Evolutionary conservation across 495 filamentous ascomycete species (phyloP), one percentile per base, ranked within the genome.

Genomic region (Aspergillus bertholletiae): DNA sequence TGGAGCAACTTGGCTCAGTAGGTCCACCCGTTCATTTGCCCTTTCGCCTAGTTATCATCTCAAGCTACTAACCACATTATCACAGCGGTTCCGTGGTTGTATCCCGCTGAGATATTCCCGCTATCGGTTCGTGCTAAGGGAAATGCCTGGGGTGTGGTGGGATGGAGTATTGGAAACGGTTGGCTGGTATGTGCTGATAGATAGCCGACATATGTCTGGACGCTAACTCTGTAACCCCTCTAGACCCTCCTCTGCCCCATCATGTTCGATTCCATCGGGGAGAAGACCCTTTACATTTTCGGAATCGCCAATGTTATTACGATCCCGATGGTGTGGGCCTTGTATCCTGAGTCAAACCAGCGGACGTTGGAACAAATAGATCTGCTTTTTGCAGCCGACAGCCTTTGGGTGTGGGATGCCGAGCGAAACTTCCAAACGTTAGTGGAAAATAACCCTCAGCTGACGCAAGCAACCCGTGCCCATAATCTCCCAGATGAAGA

Each of bases 81-180:
- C n/a, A n/a, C n/a, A n/a, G n/a, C n/a, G n/a, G 84, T 87, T 2
- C 85, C 85, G 0, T 88, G 84, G 84, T 58, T 88, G 4, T 88
- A 88, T 53, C 85, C 84, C 0, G 84, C 85, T 15, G 86, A 89
- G 60, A 88, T 88, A 47, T 88, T 88, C 67, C 86, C 86, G 0
- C 67, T 88, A n/a, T 77, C 84, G 23, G 80, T 88, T 9, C 80
- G 86, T 22, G 86, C 84, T 5, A 82, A 84, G 27, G 86, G 86
- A 18, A 88, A 88, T 44, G 83, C 86, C 17, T 88, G 84, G 82
- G 85, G 86, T 58, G 86, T 88, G 0, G 78, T 89, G 3, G 85
- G 86, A 15, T 89, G 86, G 85, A 81, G 77, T 51, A 87, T 89
- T 34, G 85, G 84, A n/a, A 87, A 87, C 54, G 85, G 83, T 32